Percentiles rank a stretch among this genome's conserved stretches.
phyloP scores from a whole-genome alignment of 2,329 filamentous ascomycete genomes.

The Hypocreales sp. region DNA sequence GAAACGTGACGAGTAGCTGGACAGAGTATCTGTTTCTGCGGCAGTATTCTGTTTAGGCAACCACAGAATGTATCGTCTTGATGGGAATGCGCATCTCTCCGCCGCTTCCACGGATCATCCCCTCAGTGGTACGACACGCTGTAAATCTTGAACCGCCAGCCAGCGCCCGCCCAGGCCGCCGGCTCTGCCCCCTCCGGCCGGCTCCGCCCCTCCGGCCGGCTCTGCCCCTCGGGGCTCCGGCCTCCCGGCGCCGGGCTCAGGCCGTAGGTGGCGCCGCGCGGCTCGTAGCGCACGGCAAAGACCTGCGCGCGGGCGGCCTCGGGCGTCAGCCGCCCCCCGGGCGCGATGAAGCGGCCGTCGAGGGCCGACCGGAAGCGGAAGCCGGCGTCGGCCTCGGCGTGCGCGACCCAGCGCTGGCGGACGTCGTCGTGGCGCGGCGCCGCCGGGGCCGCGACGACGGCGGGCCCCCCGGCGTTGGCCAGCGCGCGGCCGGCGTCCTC shows the following conservation, averaged over 20 bases:
- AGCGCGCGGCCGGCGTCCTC: conserved; percentile 26
- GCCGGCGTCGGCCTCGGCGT: conserved; percentile 15
- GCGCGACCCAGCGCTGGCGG: conserved; percentile 31
- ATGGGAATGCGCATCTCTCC: too few species aligned
- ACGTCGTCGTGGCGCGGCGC: conserved; percentile 18
- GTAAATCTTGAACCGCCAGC: conserved; percentile 1
- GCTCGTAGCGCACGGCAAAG: conserved; percentile 3
- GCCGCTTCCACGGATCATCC: too few species aligned
- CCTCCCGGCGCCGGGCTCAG: background rate
- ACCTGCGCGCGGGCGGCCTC: conserved; percentile 3
- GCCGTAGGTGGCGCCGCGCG: conserved; percentile 2
- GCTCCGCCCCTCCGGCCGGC: too few species aligned
- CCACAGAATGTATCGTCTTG: too few species aligned
- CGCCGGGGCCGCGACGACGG: conserved; percentile 4
- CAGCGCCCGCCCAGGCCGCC: background rate
- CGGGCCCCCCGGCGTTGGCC: conserved; percentile 11
- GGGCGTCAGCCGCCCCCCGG: conserved; percentile 4
- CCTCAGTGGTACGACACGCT: conserved; percentile 3
- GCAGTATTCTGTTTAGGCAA: too few species aligned
- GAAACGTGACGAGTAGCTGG: too few species aligned
- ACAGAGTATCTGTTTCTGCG: too few species aligned
- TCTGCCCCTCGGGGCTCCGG: too few species aligned
- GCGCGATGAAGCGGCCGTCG: conserved; percentile 17
- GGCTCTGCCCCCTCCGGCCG: too few species aligned
- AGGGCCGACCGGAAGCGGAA: conserved; percentile 11